These are phyloP conservation scores for Trichoderma citrinoviride DNA, from an alignment of 2,329 filamentous ascomycete genomes.

Conservation along the genomic window DNA sequence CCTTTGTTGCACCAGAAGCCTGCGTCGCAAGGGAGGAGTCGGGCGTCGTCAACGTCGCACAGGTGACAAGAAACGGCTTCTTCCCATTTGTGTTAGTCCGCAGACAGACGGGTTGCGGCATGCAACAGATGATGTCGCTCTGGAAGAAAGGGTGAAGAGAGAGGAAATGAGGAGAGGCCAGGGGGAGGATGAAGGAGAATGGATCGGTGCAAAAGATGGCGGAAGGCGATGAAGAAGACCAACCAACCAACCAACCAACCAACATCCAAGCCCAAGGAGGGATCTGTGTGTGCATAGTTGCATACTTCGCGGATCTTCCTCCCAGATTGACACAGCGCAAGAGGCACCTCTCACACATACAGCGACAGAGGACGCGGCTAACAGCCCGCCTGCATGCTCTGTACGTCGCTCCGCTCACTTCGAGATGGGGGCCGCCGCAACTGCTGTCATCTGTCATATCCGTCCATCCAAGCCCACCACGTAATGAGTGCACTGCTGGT, in stretches of 20 bases:
- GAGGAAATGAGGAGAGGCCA: neutral
- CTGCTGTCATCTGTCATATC: conserved; percentile 21
- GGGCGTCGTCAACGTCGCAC: conserved; percentile 4
- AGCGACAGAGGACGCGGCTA: neutral
- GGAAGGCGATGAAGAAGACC: neutral
- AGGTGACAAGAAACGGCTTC: neutral
- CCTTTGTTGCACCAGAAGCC: conserved; percentile 8
- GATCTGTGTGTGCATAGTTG: neutral
- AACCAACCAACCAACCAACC: neutral
- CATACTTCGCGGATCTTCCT: neutral
- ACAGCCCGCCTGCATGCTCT: conserved; percentile 8
- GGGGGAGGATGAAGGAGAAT: neutral
- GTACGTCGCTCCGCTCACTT: neutral
- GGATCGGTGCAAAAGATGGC: neutral
- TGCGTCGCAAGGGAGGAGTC: conserved; percentile 11
- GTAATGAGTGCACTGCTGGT: neutral
- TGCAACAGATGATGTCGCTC: neutral
- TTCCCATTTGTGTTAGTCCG: neutral
- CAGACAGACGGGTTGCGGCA: conserved; percentile 1
- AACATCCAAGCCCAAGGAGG: neutral
- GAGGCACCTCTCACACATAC: neutral
- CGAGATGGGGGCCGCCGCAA: neutral
- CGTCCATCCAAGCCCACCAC: conserved; percentile 1
- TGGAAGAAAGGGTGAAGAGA: neutral
- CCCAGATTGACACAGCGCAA: neutral